phyloP scores from a whole-genome alignment of 2,329 filamentous ascomycete genomes.

The Neofusicoccum laricinum region DNA sequence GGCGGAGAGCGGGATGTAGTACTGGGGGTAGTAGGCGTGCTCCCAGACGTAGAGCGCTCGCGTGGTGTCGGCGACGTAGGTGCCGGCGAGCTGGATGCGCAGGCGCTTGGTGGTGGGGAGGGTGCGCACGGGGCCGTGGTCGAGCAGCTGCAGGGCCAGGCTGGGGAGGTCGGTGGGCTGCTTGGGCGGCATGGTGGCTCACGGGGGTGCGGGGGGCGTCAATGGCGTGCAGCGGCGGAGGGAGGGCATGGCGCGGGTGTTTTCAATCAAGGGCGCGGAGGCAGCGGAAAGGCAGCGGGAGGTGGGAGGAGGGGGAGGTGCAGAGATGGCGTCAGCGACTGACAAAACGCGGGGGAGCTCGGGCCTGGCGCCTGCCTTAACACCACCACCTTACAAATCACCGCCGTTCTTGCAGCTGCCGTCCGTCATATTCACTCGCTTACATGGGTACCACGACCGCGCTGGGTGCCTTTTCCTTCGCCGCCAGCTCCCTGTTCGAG shows the following conservation, averaged over 20 bases:
- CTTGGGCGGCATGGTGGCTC: constrained; percentile 51
- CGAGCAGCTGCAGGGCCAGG: constrained; percentile 37
- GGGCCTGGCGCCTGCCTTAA: not conserved
- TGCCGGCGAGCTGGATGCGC: constrained; percentile 31
- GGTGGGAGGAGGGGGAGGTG: not conserved
- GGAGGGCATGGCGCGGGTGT: not conserved
- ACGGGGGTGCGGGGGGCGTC: constrained; percentile 31
- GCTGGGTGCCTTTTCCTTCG: not conserved
- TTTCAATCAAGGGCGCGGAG: not conserved
- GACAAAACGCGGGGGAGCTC: not conserved
- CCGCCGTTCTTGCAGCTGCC: too few species aligned
- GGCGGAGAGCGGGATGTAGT: constrained; percentile 13
- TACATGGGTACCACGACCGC: not conserved
- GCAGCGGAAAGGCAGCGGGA: not conserved
- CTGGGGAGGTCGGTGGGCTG: constrained; percentile 21
- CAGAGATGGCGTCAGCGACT: not conserved
- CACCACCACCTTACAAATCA: not conserved
- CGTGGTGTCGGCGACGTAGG: constrained; percentile 33
- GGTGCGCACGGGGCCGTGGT: constrained; percentile 8
- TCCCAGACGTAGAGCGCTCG: constrained; percentile 38
- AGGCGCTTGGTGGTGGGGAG: constrained; percentile 27
- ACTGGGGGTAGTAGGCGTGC: constrained; percentile 35
- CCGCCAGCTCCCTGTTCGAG: not conserved
- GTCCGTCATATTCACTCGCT: too few species aligned
- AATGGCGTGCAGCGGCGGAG: not conserved